Evolutionary conservation across 129 eudicot genomes (phyloP), one percentile per base, ranked within the genome.

Genomic region (Saposhnikovia divaricata): DNA sequence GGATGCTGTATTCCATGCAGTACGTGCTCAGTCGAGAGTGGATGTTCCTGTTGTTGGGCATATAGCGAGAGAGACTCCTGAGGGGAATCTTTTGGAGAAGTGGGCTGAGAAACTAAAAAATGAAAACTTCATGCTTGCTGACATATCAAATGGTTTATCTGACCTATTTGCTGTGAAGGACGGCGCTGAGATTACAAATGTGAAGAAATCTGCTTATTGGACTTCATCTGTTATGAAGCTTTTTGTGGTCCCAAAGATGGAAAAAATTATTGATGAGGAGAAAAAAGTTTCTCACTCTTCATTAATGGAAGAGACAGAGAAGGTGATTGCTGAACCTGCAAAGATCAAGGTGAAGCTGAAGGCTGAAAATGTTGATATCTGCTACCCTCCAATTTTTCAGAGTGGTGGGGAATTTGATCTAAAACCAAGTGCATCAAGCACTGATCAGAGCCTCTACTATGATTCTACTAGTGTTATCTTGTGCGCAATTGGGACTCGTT

Each of bases 321-420:
- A 86, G 82, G 88, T 81, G 1, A 86, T 89, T 72, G 47, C 81
- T 28, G 90, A 89, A 37, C 92, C 92, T 45, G 74, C 69, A 18
- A 86, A 72, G 79, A 79, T 86, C 14, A 82, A 82, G 53, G 92
- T 83, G 63, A 86, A 89, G 84, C 84, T 89, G 76, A 89, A 82
- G 82, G 88, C 90, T 19, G 92, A 89, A 50, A 84, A 86, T 78
- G 86, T 86, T 14, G 92, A 89, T 80, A 89, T 89, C 53, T 89
- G 92, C 75, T 89, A 89, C 79, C 92, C 92, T 69, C 92, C 92
- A 18, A 86, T 89, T 44, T 84, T 89, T 68, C 92, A 89, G 85
- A 89, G 92, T 80, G 92, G 92, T 50, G 92, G 92, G 34, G 81
- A 43, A 40, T 89, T 84, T 85, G 92, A 89, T 83, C 82, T 89